Evolutionary conservation across 768 basidiomycete genomes (phyloP).

Genomic region (Baorangia bicolor): DNA sequence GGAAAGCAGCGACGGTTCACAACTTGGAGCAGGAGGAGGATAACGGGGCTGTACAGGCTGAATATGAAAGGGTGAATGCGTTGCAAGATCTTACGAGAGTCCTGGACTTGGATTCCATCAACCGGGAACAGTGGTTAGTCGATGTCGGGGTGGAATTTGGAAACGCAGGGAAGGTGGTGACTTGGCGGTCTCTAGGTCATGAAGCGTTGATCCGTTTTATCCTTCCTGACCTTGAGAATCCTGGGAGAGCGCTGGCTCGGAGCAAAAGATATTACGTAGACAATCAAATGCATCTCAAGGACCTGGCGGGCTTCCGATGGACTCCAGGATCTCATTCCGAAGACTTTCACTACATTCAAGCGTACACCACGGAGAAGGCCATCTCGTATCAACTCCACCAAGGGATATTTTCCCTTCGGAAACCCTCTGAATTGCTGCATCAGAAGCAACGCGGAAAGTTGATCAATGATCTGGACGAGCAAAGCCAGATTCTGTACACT

Average conservation of each 20-base stretch:
- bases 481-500: background rate
- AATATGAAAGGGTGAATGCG: background rate
- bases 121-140: background rate
- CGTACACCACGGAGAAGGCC: slow-evolving; percentile 6
- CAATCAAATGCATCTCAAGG: slow-evolving; percentile 5
- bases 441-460: no score
- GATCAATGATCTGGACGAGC: background rate
- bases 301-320: slow-evolving; percentile 3
- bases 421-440: background rate
- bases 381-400: slow-evolving; percentile 11
- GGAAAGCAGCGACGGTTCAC: slow-evolving; percentile 7
- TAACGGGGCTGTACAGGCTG: no score
- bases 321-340: background rate
- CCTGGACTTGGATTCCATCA: background rate
- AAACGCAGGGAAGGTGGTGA: background rate
- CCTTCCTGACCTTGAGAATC: background rate
- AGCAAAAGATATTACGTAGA: background rate
- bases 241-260: accelerated
- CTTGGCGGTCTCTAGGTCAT: background rate
- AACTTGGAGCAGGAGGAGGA: background rate
- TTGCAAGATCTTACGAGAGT: background rate
- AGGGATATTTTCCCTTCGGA: background rate
- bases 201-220: accelerated
- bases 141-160: slow-evolving; percentile 1
- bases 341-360: slow-evolving; percentile 3